Evolutionary conservation across 164 flowering plant species (phyloP), one percentile per base, ranked within the genome.

Genomic region (Vitis rotundifolia): DNA sequence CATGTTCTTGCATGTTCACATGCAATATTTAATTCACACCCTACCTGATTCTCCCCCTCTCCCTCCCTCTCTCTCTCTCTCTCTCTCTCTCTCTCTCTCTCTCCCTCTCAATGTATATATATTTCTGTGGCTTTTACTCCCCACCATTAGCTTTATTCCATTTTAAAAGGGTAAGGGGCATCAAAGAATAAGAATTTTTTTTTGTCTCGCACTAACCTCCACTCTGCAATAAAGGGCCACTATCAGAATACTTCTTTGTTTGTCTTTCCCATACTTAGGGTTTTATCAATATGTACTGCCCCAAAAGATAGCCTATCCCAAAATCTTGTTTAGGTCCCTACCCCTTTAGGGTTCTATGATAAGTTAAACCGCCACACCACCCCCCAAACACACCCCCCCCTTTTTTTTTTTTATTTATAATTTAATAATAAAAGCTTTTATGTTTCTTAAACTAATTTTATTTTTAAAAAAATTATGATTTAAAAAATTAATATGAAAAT

Each of bases 121-220:
- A 14, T 53, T 53, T 53, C 5, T 53, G 14, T 13, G 7, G n/a
- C 62, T 13, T 64, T 55, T 31, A 11, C 9, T 52, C 56, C 44
- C 60, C 29, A 18, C 59, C 11, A 68, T 28, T 59, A 66, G 48
- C 78, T 75, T 78, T 78, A 78, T 79, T 73, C 78, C 31, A 55
- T 19, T 3, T 8, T 9, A 64, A 73, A 72, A 70, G 68, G 67
- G 55, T 68, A 49, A 49, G 56, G 66, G 73, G 79, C 16, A 75
- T 70, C 75, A 77, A 80, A 64, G 83, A 80, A 80, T 77, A 74
- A 77, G 80, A 71, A 68, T 76, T 71, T 71, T 49, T 66, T 63
- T 52, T 49, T 26, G 14, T 68, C 67, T 73, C 49, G 52, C 71
- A 64, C 65, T 74, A 78, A 75, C 65, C 59, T 71, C 78, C 78